phyloP scores from a whole-genome alignment of 805 yeast species.

The Komagataella phaffii region DNA sequence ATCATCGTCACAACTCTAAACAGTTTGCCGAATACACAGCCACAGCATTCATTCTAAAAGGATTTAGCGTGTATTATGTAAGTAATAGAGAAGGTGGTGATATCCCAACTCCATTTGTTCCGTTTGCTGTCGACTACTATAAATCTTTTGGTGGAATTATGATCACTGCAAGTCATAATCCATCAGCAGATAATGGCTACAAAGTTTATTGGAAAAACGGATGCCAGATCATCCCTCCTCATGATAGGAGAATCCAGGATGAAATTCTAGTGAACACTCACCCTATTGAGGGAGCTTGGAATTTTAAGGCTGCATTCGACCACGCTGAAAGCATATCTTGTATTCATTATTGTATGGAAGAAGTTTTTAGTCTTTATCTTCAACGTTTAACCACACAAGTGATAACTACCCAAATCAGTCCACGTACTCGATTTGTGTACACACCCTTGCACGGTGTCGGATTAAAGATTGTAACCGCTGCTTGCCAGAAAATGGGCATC shows the following conservation, averaged over 20 bases:
- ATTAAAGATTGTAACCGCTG: constrained; percentile 20
- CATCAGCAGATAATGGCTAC: constrained; percentile 81
- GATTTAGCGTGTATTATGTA: constrained; percentile 57
- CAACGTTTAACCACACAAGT: constrained; percentile 17
- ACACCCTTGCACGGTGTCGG: constrained; percentile 98
- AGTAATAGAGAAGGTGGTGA: constrained; percentile 20
- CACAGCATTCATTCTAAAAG: constrained; percentile 52
- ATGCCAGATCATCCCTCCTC: constrained; percentile 92
- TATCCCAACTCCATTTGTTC: constrained; percentile 86
- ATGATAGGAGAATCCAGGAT: constrained; percentile 59
- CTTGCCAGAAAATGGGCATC: constrained; percentile 12
- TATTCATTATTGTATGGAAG: constrained; percentile 27
- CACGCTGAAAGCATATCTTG: constrained; percentile 4
- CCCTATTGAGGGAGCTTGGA: constrained; percentile 48
- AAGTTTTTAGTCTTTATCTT: constrained; percentile 28
- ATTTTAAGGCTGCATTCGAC: constrained; percentile 17
- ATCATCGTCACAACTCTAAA: constrained; percentile 73
- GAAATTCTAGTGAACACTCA: constrained; percentile 44
- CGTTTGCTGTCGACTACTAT: constrained; percentile 60
- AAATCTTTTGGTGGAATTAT: constrained; percentile 73
- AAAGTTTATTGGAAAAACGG: constrained; percentile 91
- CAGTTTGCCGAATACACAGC: constrained; percentile 74
- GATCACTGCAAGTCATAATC: constrained; percentile 87
- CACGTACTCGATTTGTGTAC: constrained; percentile 47
- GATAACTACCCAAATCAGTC: constrained; percentile 12